Evolutionary conservation across 176 grass and related monocot species (phyloP).

Genomic region (Lolium perenne): DNA sequence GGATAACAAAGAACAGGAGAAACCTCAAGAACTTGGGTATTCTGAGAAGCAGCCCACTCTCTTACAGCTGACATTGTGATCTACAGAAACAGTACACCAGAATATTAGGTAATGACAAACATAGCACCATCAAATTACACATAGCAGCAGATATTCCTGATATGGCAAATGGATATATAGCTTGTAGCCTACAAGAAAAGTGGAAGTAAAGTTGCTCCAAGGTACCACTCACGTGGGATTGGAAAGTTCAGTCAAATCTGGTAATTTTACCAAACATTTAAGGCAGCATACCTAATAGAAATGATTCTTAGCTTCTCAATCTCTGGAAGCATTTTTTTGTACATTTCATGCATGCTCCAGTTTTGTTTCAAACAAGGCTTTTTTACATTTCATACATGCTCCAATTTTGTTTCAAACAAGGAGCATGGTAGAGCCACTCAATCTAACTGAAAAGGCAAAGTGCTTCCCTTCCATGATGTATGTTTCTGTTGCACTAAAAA

Average conservation of each 20-base stretch:
- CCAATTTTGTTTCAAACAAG: slow-evolving; percentile 20
- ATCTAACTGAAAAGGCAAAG: slow-evolving; percentile 11
- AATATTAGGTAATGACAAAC: slow-evolving; percentile 20
- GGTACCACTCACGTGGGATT: slow-evolving; percentile 20
- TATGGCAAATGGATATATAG: neutral
- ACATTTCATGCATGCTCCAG: neutral
- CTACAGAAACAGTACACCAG: slow-evolving; percentile 46
- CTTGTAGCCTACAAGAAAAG: neutral
- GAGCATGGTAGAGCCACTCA: slow-evolving; percentile 10
- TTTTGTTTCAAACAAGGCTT: slow-evolving; percentile 9
- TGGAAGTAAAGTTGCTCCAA: neutral
- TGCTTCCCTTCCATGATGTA: neutral
- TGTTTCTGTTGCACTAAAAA: neutral
- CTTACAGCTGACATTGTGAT: slow-evolving; percentile 99
- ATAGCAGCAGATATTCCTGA: slow-evolving; percentile 13
- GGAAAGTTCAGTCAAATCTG: neutral
- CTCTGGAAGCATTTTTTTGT: neutral
- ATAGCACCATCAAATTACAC: slow-evolving; percentile 19
- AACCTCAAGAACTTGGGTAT: slow-evolving; percentile 92
- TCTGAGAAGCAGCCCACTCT: slow-evolving; percentile 98
- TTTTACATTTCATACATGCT: too few relatives aligned
- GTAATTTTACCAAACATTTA: neutral
- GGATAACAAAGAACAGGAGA: slow-evolving; percentile 27
- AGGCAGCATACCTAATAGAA: neutral
- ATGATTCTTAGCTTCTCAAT: slow-evolving; percentile 13